phyloP scores from a whole-genome alignment of 805 yeast species.

The Saturnispora serradocipensis region DNA sequence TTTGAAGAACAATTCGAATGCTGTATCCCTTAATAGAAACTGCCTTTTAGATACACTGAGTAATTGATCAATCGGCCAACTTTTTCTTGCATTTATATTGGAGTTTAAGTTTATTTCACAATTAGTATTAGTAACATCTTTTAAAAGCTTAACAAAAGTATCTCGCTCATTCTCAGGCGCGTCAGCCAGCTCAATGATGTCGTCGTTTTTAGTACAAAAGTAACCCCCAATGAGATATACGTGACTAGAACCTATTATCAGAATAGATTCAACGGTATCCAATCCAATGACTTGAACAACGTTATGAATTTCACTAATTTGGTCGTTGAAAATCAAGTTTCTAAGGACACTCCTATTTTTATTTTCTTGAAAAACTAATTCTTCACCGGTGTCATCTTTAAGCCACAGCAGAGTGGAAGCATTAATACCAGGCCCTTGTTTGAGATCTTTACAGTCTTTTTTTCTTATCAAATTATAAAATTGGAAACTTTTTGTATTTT shows the following conservation, averaged over 20 bases:
- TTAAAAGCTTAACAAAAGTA: conserved; percentile 55
- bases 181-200: conserved; percentile 56
- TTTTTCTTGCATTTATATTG: conserved; percentile 36
- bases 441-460: not conserved
- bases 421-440: not conserved
- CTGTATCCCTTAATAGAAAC: conserved; percentile 71
- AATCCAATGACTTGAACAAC: conserved; percentile 67
- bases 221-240: conserved; percentile 64
- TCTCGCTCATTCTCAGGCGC: conserved; percentile 58
- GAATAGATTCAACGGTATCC: conserved; percentile 65
- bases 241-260: conserved; percentile 58
- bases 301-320: conserved; percentile 64
- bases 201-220: conserved; percentile 44
- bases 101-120: conserved; percentile 11
- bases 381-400: not conserved
- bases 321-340: conserved; percentile 60
- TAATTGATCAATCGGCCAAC: conserved; percentile 54
- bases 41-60: conserved; percentile 65
- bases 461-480: conserved; percentile 7
- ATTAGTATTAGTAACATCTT: conserved; percentile 17
- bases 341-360: conserved; percentile 67
- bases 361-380: conserved; percentile 37
- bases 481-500: not conserved
- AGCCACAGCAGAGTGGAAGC: not conserved
- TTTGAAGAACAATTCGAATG: conserved; percentile 65